A percentile compares a stretch with the other conserved stretches of the same genome.
Conservation (phyloP, 768 basidiomycete genomes). For the Krasilnikovozyma curviuscula region DNA sequence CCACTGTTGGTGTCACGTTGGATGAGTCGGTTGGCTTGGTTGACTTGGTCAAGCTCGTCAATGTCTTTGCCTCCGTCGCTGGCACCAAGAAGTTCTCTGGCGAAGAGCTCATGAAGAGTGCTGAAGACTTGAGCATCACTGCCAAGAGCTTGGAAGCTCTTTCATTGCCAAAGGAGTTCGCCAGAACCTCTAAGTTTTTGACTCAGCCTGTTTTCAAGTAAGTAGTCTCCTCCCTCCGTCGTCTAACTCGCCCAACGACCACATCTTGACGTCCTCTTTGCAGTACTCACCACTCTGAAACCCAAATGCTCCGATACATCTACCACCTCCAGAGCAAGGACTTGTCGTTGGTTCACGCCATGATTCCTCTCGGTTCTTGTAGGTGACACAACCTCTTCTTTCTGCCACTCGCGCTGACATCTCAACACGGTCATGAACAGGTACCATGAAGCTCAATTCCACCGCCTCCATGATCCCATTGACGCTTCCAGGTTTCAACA, state of each 20-base stretch:
- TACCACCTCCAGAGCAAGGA: constrained; percentile 87
- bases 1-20: constrained; percentile 65
- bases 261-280: constrained; percentile 59
- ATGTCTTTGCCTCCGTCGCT: constrained; percentile 53
- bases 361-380: constrained; percentile 43
- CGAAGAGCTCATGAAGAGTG: constrained; percentile 7
- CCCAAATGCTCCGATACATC: constrained; percentile 88
- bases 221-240: background rate
- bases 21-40: constrained; percentile 70
- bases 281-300: constrained; percentile 94
- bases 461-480: constrained; percentile 94
- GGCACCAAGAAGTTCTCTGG: background rate
- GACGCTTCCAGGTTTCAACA: constrained; percentile 79
- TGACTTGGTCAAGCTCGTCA: constrained; percentile 57
- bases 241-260: too few relatives aligned
- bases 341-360: constrained; percentile 78
- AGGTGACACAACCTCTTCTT: constrained; percentile 14
- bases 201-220: constrained; percentile 74
- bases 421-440: too few relatives aligned
- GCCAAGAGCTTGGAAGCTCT: background rate
- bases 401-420: constrained; percentile 37
- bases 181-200: constrained; percentile 41
- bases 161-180: constrained; percentile 6
- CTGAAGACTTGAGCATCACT: constrained; percentile 1
- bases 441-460: constrained; percentile 97